Percentiles rank a stretch among this genome's conserved stretches.
Conservation (phyloP, 768 basidiomycete genomes). For the Russula foetens region DNA sequence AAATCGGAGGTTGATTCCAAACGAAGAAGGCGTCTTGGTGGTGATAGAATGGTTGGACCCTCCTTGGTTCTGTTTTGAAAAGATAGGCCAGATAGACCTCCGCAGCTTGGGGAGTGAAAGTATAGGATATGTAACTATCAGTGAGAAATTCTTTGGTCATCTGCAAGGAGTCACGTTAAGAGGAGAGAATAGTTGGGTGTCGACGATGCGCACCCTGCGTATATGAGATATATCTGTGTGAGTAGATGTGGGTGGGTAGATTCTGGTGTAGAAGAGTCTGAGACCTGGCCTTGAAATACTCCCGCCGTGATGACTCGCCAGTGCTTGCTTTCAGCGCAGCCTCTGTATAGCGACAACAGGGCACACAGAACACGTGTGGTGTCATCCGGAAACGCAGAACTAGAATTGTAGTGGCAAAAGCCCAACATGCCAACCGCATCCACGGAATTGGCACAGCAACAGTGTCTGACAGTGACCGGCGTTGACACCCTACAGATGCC, state of each 20-base stretch:
- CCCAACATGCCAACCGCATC: conserved; percentile 1
- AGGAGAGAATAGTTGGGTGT: background rate
- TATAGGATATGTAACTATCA: conserved; percentile 10
- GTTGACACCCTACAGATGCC: background rate
- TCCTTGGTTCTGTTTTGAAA: background rate
- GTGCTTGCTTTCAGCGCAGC: conserved; percentile 5
- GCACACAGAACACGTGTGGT: background rate
- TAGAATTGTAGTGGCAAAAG: background rate
- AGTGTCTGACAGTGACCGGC: background rate
- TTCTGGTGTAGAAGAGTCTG: background rate
- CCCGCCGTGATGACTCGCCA: background rate
- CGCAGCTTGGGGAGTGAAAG: conserved; percentile 2
- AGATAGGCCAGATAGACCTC: conserved; percentile 1
- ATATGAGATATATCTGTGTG: background rate
- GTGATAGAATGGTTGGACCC: background rate
- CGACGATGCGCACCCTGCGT: background rate
- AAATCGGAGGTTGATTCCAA: background rate
- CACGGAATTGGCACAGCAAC: conserved; percentile 4
- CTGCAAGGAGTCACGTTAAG: background rate
- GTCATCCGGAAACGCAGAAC: background rate
- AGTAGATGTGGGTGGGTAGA: background rate
- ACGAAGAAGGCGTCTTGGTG: background rate
- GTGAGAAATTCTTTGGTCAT: background rate
- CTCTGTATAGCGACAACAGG: background rate
- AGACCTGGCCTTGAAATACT: conserved; percentile 4